Evolutionary conservation across 371 early-diverging fungal genomes (phyloP), one percentile per base, ranked within the genome.

Genomic region (Umbelopsis sp.): DNA sequence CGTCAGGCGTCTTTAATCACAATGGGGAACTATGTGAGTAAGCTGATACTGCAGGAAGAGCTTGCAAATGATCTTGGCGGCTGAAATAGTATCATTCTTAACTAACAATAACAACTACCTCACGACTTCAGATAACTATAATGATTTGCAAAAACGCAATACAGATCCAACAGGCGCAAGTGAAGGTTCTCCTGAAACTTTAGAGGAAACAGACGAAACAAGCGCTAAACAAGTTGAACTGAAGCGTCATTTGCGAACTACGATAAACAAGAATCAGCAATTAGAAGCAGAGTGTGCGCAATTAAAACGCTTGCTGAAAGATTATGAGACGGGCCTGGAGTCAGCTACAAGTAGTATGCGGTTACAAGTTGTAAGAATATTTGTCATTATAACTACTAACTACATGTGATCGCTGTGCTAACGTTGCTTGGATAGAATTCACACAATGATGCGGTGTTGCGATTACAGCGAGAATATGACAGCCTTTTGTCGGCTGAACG

Each of bases 11-110:
- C 18, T 57, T 57, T 29, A 57, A 57, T 29, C 57, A 57, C 35
- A 57, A 57, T 35, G 57, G 57, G 12, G 57, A 57, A 14, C 22
- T 57, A 57, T 57, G 57, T 57, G 14, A 57, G 57, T 57, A 57
- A 10, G 52, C 12, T 1, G 37, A 8, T 18, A 16, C 7, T 0
- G 18, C 37, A 57, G 5, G 29, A 57, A 35, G 2, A 41, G 41
- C 41, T 41, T 41, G 41, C 12, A 41, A 10, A 41, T 41, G 41
- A 5, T 12, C 41, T 41, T 41, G 41, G 12, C 12, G 41, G 7
- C 41, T 41, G 41, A 41, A 41, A 41, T 41, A 41, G 41, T 41
- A 12, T 41, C 2, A 14, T 18, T 35, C 14, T 35, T 4, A 57
- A 35, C 37, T 35, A 8, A 12, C 18, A 57, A 16, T 12, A 57